Conservation (phyloP, 164 flowering plant genomes). For the Stephania cephalantha region DNA sequence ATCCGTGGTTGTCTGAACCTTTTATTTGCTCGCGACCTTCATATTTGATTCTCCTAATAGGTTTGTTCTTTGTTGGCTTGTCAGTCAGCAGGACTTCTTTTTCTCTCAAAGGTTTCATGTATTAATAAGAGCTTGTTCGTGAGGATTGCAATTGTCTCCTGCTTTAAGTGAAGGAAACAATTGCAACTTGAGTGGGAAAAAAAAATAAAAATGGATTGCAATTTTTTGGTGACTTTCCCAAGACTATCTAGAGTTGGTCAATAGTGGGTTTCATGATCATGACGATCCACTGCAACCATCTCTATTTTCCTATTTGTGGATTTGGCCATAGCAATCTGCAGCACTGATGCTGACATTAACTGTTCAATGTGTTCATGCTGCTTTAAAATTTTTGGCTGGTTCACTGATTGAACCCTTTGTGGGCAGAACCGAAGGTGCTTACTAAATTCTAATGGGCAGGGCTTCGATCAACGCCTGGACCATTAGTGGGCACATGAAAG, state of each 20-base stretch:
- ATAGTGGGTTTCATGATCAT: not conserved
- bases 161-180: not conserved
- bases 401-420: not conserved
- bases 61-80: not conserved
- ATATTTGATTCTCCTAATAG: not conserved
- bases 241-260: not conserved
- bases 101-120: not conserved
- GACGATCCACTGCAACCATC: not conserved
- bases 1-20: no score
- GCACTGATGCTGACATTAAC: not conserved
- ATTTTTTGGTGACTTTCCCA: not conserved
- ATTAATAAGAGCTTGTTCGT: not conserved
- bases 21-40: no score
- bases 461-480: not conserved
- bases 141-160: not conserved
- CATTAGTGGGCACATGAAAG: not conserved
- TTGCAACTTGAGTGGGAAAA: no score
- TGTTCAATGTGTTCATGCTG: not conserved
- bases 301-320: not conserved
- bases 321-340: not conserved
- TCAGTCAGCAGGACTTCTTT: not conserved
- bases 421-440: not conserved
- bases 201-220: not conserved
- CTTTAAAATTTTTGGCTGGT: not conserved
- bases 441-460: not conserved